These are phyloP conservation scores for Aspergillus sp. DNA, from an alignment of 2,329 filamentous ascomycete genomes.

Conservation along the genomic window DNA sequence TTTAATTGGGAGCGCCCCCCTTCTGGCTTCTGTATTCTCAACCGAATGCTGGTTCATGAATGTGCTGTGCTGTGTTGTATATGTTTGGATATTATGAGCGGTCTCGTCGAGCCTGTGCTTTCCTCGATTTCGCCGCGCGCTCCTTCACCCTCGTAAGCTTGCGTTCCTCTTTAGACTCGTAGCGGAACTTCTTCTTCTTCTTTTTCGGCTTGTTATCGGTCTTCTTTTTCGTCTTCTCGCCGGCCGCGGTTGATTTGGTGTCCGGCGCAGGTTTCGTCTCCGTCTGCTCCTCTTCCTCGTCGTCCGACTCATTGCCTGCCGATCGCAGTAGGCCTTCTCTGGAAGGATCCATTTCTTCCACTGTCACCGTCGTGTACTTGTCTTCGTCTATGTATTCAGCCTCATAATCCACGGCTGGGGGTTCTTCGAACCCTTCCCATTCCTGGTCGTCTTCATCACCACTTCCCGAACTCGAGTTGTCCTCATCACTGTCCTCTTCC, in stretches of 20 bases:
- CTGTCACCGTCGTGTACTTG: slow-evolving; percentile 89
- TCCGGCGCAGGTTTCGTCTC: slow-evolving; percentile 37
- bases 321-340: slow-evolving; percentile 69
- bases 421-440: slow-evolving; percentile 64
- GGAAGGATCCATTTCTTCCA: slow-evolving; percentile 82
- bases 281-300: slow-evolving; percentile 23
- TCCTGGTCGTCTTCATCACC: slow-evolving; percentile 51
- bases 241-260: slow-evolving; percentile 31
- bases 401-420: slow-evolving; percentile 69
- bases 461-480: slow-evolving; percentile 28
- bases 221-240: slow-evolving; percentile 53
- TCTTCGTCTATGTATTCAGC: slow-evolving; percentile 97
- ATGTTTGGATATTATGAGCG: slow-evolving; percentile 28
- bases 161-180: slow-evolving; percentile 84
- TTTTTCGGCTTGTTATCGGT: slow-evolving; percentile 63
- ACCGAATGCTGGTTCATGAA: slow-evolving; percentile 7
- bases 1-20: slow-evolving; percentile 8
- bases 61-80: neutral
- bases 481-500: slow-evolving; percentile 34
- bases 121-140: slow-evolving; percentile 68
- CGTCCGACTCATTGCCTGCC: slow-evolving; percentile 32
- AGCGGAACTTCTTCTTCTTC: slow-evolving; percentile 89
- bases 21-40: slow-evolving; percentile 2
- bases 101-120: slow-evolving; percentile 59
- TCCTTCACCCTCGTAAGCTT: slow-evolving; percentile 63